A percentile compares a stretch with the other conserved stretches of the same genome.
Conservation (phyloP, 225 moss, liverwort and hornwort species). For the Marchantia paleacea region DNA sequence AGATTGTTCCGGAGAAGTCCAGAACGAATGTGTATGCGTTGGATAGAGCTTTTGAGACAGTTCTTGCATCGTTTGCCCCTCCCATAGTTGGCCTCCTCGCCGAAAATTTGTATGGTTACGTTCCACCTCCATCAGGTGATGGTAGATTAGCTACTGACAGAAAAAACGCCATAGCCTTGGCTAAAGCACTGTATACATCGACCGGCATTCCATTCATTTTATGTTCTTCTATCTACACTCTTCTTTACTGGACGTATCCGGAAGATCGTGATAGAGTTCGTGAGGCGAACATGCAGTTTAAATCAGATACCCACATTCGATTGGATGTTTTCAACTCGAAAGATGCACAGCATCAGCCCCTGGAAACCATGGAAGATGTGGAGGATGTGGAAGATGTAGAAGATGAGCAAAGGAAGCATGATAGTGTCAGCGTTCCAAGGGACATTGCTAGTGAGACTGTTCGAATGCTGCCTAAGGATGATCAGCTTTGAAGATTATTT, state of each 20-base stretch:
- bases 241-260: conserved; percentile 91
- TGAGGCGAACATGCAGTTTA: conserved; percentile 32
- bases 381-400: conserved; percentile 17
- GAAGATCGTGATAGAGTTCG: conserved; percentile 75
- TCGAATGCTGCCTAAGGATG: conserved; percentile 37
- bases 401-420: conserved; percentile 9
- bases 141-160: conserved; percentile 57
- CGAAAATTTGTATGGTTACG: conserved; percentile 64
- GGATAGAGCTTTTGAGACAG: conserved; percentile 75
- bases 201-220: conserved; percentile 59
- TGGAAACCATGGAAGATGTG: no score
- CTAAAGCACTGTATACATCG: conserved; percentile 79
- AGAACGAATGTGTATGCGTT: conserved; percentile 85
- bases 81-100: conserved; percentile 81
- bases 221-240: conserved; percentile 73
- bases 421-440: conserved; percentile 5
- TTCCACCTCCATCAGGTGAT: conserved; percentile 42
- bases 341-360: conserved; percentile 25
- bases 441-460: conserved; percentile 29
- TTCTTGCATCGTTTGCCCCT: conserved; percentile 80
- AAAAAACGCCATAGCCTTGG: conserved; percentile 66
- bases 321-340: conserved; percentile 26
- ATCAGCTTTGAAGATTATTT: not conserved
- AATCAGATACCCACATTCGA: conserved; percentile 23
- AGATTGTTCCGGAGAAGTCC: conserved; percentile 82